phyloP scores from a whole-genome alignment of 2,329 filamentous ascomycete genomes.

The Hawksworthiomyces lignivorus region DNA sequence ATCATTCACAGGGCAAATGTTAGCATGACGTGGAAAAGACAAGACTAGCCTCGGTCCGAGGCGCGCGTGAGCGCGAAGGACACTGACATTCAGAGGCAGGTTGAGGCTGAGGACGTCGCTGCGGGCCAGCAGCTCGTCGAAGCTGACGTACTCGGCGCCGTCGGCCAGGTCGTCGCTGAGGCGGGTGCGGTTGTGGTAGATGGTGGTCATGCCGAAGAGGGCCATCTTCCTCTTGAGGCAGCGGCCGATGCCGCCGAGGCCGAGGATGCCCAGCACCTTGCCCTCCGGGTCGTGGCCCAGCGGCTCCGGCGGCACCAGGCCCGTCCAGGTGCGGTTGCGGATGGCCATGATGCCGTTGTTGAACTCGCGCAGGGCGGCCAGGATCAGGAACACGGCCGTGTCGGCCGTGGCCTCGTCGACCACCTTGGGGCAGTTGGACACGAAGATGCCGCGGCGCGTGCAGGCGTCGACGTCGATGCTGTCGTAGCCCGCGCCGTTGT shows the following conservation, averaged over 20 bases:
- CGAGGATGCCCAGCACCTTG: slow-evolving; percentile 50
- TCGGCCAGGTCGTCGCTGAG: slow-evolving; percentile 31
- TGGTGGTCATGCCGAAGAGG: slow-evolving; percentile 48
- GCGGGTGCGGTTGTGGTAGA: slow-evolving; percentile 46
- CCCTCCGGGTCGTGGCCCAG: slow-evolving; percentile 60
- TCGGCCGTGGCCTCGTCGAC: slow-evolving; percentile 67
- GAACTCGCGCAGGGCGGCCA: slow-evolving; percentile 60
- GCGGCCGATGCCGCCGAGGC: slow-evolving; percentile 52
- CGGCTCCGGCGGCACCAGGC: slow-evolving; percentile 29
- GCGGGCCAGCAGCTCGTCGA: slow-evolving; percentile 44
- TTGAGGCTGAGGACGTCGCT: slow-evolving; percentile 50
- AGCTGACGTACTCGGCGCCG: slow-evolving; percentile 44
- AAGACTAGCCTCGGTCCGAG: too few relatives aligned
- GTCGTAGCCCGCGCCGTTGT: slow-evolving; percentile 49
- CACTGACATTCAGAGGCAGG: slow-evolving; percentile 34
- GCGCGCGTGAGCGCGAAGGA: too few relatives aligned
- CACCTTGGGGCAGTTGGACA: slow-evolving; percentile 60
- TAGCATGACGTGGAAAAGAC: too few relatives aligned
- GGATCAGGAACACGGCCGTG: slow-evolving; percentile 60
- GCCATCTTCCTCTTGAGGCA: slow-evolving; percentile 38
- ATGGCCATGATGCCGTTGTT: slow-evolving; percentile 52
- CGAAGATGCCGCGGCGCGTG: slow-evolving; percentile 47
- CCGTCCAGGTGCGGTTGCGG: slow-evolving; percentile 53
- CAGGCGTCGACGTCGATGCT: slow-evolving; percentile 60
- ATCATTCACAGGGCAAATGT: too few relatives aligned